Conservation (phyloP, 805 yeast genomes). For the Lachancea mirantina region DNA sequence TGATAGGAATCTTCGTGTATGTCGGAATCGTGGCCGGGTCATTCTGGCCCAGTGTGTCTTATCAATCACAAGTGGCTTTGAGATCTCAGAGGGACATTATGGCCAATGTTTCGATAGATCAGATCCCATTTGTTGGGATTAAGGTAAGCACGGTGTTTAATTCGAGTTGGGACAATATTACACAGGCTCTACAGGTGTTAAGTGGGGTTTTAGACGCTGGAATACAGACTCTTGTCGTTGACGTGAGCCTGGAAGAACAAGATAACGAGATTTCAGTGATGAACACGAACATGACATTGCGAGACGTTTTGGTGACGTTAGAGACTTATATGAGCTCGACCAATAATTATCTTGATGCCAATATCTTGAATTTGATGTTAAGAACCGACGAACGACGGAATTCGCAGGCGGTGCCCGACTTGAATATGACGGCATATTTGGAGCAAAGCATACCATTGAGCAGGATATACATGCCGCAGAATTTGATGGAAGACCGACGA, state of each 20-base stretch:
- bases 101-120: conserved; percentile 35
- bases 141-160: conserved; percentile 29
- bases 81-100: conserved; percentile 44
- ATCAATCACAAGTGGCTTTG: conserved; percentile 30
- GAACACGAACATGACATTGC: conserved; percentile 19
- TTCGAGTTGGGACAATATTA: conserved; percentile 25
- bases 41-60: conserved; percentile 31
- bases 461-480: conserved; percentile 27
- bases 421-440: conserved; percentile 22
- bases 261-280: conserved; percentile 25
- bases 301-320: conserved; percentile 26
- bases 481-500: conserved; percentile 18
- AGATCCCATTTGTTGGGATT: conserved; percentile 36
- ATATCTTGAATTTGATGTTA: conserved; percentile 36
- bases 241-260: conserved; percentile 49
- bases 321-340: conserved; percentile 34
- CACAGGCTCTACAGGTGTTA: conserved; percentile 26
- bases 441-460: conserved; percentile 14
- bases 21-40: conserved; percentile 1
- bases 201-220: conserved; percentile 37
- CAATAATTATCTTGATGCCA: conserved; percentile 41
- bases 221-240: conserved; percentile 40
- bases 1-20: conserved; percentile 1
- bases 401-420: conserved; percentile 3
- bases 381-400: conserved; percentile 20